A percentile compares a stretch with the other conserved stretches of the same genome.
Evolutionary conservation across 257 asterid genomes (phyloP).

Genomic region (Eucommia ulmoides): DNA sequence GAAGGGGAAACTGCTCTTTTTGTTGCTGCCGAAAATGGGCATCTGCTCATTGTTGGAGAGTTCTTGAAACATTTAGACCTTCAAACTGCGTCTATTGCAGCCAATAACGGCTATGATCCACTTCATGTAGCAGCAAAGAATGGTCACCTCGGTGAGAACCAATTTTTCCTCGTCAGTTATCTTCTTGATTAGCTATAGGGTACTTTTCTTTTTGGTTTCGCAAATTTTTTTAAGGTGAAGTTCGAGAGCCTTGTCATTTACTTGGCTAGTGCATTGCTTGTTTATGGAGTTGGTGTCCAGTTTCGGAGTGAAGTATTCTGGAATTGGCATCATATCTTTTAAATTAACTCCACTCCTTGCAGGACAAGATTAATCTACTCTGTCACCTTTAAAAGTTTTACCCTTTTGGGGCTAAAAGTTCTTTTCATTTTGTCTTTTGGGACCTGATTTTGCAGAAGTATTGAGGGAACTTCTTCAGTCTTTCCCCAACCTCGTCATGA

Average conservation of each 20-base stretch:
- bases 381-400: no score
- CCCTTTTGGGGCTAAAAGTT: no score
- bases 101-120: conserved; percentile 82
- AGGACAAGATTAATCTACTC: no score
- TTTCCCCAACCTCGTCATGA: conserved; percentile 75
- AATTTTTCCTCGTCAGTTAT: neutral
- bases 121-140: conserved; percentile 90
- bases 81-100: conserved; percentile 56
- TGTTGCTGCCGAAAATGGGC: conserved; percentile 84
- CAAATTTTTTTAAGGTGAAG: neutral
- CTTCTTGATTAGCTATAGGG: neutral
- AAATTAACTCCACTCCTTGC: no score
- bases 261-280: no score
- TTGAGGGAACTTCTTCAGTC: conserved; percentile 52
- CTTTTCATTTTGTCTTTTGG: no score
- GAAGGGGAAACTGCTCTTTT: conserved; percentile 94
- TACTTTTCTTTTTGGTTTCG: neutral
- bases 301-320: no score
- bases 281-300: no score
- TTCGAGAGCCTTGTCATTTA: no score
- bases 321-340: no score
- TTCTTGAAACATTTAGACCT: conserved; percentile 62
- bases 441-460: conserved; percentile 41
- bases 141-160: conserved; percentile 66
- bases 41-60: conserved; percentile 59